Conservation (phyloP, 78 protist genomes). For the Tieghemostelium lacteum region DNA sequence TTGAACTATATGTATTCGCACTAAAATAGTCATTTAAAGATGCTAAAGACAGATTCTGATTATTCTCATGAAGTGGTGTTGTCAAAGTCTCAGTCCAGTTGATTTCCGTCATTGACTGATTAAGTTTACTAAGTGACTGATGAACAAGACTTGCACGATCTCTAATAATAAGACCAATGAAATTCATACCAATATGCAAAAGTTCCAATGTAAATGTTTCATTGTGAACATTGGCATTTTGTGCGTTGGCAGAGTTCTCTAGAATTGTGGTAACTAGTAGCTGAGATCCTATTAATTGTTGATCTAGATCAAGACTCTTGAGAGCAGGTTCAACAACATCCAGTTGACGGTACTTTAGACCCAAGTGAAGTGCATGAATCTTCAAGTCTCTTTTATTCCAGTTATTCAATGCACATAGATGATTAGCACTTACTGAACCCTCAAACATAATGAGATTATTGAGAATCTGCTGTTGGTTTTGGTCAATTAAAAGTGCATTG, state of each 20-base stretch:
- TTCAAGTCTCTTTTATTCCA: slow-evolving; percentile 78
- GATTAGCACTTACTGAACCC: slow-evolving; percentile 63
- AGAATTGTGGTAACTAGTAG: slow-evolving; percentile 36
- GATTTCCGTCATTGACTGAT: neutral
- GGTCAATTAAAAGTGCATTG: slow-evolving; percentile 19
- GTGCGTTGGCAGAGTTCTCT: slow-evolving; percentile 55
- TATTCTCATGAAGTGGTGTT: slow-evolving; percentile 7
- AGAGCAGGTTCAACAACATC: slow-evolving; percentile 79
- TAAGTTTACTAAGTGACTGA: neutral
- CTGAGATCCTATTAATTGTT: slow-evolving; percentile 44
- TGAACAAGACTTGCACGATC: slow-evolving; percentile 56
- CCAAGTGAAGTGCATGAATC: slow-evolving; percentile 77
- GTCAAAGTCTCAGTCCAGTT: slow-evolving; percentile 66
- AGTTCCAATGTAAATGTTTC: slow-evolving; percentile 67
- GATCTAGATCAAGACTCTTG: slow-evolving; percentile 56
- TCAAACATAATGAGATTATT: slow-evolving; percentile 70
- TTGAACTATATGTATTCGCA: too few species aligned
- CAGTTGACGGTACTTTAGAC: slow-evolving; percentile 75
- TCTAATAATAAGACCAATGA: slow-evolving; percentile 57
- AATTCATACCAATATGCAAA: slow-evolving; percentile 71
- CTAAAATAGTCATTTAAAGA: too few species aligned
- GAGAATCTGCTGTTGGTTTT: slow-evolving; percentile 65
- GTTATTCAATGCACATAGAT: slow-evolving; percentile 55
- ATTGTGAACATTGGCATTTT: slow-evolving; percentile 66
- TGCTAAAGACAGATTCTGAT: neutral